Conservation (phyloP, 345 rosid species). For the Brassica incana region DNA sequence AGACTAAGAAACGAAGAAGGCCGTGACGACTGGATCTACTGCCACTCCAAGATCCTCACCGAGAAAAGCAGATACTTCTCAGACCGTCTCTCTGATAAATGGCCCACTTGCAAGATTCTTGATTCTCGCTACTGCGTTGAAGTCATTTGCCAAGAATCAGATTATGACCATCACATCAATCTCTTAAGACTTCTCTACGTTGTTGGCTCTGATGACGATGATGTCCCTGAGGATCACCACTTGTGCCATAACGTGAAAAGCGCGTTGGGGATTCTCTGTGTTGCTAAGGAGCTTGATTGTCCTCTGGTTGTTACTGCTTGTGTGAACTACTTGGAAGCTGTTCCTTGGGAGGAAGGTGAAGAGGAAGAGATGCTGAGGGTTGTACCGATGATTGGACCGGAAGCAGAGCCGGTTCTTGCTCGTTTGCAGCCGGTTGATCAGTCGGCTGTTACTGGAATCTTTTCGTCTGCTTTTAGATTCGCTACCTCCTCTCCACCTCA, state of each 20-base stretch:
- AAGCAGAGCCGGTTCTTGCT: slow-evolving; percentile 69
- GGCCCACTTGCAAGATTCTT: slow-evolving; percentile 95
- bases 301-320: slow-evolving; percentile 63
- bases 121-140: slow-evolving; percentile 89
- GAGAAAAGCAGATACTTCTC: slow-evolving; percentile 80
- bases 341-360: slow-evolving; percentile 94
- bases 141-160: slow-evolving; percentile 72
- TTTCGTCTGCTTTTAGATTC: slow-evolving; percentile 61
- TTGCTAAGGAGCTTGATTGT: slow-evolving; percentile 68
- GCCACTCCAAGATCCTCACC: slow-evolving; percentile 69
- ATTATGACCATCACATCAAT: slow-evolving; percentile 73
- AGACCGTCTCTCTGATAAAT: slow-evolving; percentile 80
- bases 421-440: slow-evolving; percentile 78
- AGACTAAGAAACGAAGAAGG: slow-evolving; percentile 79
- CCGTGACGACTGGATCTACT: slow-evolving; percentile 82
- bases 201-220: slow-evolving; percentile 35
- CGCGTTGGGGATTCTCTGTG: slow-evolving; percentile 78
- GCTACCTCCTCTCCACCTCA: slow-evolving; percentile 69
- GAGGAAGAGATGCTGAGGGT: slow-evolving; percentile 82
- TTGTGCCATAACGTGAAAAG: slow-evolving; percentile 72
- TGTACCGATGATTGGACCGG: slow-evolving; percentile 62
- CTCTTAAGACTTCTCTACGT: slow-evolving; percentile 70
- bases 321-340: slow-evolving; percentile 85
- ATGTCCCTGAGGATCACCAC: slow-evolving; percentile 57
- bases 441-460: slow-evolving; percentile 52